Evolutionary conservation across 108 stramenopile genomes (phyloP), one percentile per base, ranked within the genome.

Genomic region (Cyclotella atomus): DNA sequence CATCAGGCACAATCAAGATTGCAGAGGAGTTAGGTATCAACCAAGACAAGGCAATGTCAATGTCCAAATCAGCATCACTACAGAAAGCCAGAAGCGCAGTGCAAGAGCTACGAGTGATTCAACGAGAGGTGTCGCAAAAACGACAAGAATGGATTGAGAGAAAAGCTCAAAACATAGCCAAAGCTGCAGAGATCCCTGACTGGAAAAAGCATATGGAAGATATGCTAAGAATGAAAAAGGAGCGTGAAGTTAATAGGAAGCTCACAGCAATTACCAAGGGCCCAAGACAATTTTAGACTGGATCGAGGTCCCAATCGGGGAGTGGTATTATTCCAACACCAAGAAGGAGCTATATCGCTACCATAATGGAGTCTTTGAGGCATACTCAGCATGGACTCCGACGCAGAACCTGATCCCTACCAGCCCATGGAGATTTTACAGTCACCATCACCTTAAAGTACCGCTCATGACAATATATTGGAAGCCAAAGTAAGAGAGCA

Each of bases 401-500:
- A 17, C 24, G 38, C 35, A 7, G 19, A 15, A 9, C 7, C 60
- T 65, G 20, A 24, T 36, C 6, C 63, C 63, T 2, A 46, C 43
- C 7, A 4, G 7, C 20, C 45, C 63, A n/a, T 19, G 4, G 4
- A 21, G 16, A 24, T 65, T 65, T 44, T 65, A 65, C n/a, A 23
- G 4, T 10, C 63, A 65, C 25, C 63, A 65, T 27, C 63, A 65
- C 36, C 28, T 65, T 21, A 45, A 46, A 65, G 63, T 46, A 5
- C 41, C 35, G 2, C n/a, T n/a, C 63, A 44, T 15, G 63, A 65
- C 4, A 44, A 65, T n/a, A 36, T 36, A 10, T 10, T 46, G 17
- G 15, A 5, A n/a, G 63, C 63, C 9, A 4, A 46, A 3, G 63
- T 65, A 28, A n/a, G 21, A 52, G 19, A 52, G n/a, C 23, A 33